These are phyloP conservation scores for Naganishia onofrii DNA, from an alignment of 768 basidiomycete species.

Conservation along the genomic window DNA sequence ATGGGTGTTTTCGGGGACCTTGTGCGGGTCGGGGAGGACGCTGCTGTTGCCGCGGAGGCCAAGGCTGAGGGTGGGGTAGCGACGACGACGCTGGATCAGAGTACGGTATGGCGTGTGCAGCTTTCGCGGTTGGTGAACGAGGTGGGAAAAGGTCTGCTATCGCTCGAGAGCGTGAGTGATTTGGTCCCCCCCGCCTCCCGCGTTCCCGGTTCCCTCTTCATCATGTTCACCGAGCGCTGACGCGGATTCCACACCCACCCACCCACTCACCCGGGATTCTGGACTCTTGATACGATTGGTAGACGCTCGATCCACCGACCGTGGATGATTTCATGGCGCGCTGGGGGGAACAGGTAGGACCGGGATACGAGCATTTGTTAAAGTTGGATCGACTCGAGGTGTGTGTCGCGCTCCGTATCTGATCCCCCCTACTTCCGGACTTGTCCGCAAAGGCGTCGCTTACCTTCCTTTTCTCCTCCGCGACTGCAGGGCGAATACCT, in stretches of 20 bases:
- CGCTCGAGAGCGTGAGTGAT: conserved; percentile 60
- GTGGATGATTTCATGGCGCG: conserved; percentile 58
- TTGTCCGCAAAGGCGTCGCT: too few relatives aligned
- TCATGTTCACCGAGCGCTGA: not conserved
- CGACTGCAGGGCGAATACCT: conserved; percentile 68
- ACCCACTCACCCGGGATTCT: too few relatives aligned
- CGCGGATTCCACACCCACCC: too few relatives aligned
- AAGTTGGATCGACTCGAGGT: conserved; percentile 70
- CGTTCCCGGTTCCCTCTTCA: not conserved
- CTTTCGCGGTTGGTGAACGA: conserved; percentile 64
- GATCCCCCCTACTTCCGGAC: too few relatives aligned
- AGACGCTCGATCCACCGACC: conserved; percentile 14
- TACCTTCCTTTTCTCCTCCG: too few relatives aligned
- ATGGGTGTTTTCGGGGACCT: conserved; percentile 76
- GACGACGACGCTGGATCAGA: conserved; percentile 34
- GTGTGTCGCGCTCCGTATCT: not conserved
- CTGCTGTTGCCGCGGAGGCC: too few relatives aligned
- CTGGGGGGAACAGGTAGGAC: conserved; percentile 76
- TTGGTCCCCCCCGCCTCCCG: not conserved
- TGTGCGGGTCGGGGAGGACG: conserved; percentile 45
- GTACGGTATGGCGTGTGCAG: conserved; percentile 68
- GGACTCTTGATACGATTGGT: too few relatives aligned
- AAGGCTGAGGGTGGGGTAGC: too few relatives aligned
- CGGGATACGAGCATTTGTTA: conserved; percentile 67
- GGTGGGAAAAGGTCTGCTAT: conserved; percentile 72